A percentile compares a stretch with the other conserved stretches of the same genome.
These are phyloP conservation scores for Colletotrichum scovillei DNA, from an alignment of 2,329 filamentous ascomycete genomes.

Conservation along the genomic window DNA sequence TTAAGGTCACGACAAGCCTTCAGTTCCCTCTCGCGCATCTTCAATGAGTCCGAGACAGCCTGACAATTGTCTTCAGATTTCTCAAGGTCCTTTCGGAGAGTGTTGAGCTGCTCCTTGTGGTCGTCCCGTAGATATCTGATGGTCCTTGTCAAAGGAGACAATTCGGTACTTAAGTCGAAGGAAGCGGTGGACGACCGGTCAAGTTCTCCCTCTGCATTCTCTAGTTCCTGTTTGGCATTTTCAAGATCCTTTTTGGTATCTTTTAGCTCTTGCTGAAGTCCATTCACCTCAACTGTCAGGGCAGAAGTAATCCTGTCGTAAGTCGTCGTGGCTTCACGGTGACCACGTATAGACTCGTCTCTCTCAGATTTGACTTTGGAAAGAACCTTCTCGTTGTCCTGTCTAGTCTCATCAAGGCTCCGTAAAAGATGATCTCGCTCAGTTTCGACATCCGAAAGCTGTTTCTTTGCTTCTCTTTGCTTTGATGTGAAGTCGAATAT, in stretches of 20 bases:
- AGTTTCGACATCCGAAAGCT: neutral
- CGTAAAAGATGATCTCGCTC: neutral
- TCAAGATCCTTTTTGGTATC: neutral
- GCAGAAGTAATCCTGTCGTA: neutral
- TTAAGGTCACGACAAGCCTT: neutral
- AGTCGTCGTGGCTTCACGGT: neutral
- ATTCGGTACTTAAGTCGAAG: neutral
- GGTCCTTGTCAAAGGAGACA: too few species aligned
- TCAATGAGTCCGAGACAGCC: neutral
- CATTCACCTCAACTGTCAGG: neutral
- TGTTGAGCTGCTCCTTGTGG: neutral
- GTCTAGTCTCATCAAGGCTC: neutral
- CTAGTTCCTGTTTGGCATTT: neutral
- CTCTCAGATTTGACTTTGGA: neutral
- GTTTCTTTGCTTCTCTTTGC: slow-evolving; percentile 2
- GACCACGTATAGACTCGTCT: neutral
- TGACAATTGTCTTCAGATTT: neutral
- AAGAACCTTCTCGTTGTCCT: neutral
- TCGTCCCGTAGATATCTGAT: too few species aligned
- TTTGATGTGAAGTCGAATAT: slow-evolving; percentile 7
- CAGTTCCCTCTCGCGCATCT: neutral
- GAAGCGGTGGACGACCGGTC: neutral
- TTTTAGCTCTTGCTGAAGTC: neutral
- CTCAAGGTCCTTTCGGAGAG: neutral
- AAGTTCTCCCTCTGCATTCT: neutral